Conservation (phyloP, 2,329 filamentous ascomycete genomes). For the Thielaviopsis ethacetica region DNA sequence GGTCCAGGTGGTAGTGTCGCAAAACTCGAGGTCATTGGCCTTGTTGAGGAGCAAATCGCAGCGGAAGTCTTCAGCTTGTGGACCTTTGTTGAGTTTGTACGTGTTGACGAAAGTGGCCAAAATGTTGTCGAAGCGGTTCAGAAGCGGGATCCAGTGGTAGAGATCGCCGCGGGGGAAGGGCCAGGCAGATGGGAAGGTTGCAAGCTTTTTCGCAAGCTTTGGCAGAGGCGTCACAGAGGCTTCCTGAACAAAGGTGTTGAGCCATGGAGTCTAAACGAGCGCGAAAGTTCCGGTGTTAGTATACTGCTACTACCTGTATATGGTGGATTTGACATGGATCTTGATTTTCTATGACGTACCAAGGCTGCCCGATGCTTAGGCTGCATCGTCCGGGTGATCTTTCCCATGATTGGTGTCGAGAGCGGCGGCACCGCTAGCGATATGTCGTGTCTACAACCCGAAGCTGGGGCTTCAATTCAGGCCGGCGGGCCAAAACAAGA, state of each 20-base stretch:
- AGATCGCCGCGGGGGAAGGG: slow-evolving; percentile 89
- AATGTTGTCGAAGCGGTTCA: slow-evolving; percentile 86
- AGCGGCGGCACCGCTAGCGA: slow-evolving; percentile 41
- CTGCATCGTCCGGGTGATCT: slow-evolving; percentile 52
- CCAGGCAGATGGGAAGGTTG: slow-evolving; percentile 75
- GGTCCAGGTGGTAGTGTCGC: slow-evolving; percentile 18
- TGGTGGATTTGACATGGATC: neutral
- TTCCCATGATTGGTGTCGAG: slow-evolving; percentile 37
- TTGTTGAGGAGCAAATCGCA: slow-evolving; percentile 47
- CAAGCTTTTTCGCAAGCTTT: slow-evolving; percentile 60
- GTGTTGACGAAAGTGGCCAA: slow-evolving; percentile 65
- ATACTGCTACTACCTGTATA: neutral
- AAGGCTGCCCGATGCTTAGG: slow-evolving; percentile 50
- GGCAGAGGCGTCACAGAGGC: slow-evolving; percentile 55
- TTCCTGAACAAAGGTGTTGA: slow-evolving; percentile 62
- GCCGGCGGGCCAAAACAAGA: neutral
- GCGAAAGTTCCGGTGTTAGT: neutral
- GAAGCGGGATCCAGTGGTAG: slow-evolving; percentile 91
- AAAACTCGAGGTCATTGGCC: slow-evolving; percentile 32
- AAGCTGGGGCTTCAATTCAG: neutral
- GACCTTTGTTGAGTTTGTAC: slow-evolving; percentile 66
- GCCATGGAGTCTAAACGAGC: slow-evolving; percentile 58
- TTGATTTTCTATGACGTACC: slow-evolving; percentile 27
- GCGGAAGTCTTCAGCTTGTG: slow-evolving; percentile 63
- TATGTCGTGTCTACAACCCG: neutral